Evolutionary conservation across 257 asterid genomes (phyloP), one percentile per base, ranked within the genome.

Genomic region (Solanum stenotomum): DNA sequence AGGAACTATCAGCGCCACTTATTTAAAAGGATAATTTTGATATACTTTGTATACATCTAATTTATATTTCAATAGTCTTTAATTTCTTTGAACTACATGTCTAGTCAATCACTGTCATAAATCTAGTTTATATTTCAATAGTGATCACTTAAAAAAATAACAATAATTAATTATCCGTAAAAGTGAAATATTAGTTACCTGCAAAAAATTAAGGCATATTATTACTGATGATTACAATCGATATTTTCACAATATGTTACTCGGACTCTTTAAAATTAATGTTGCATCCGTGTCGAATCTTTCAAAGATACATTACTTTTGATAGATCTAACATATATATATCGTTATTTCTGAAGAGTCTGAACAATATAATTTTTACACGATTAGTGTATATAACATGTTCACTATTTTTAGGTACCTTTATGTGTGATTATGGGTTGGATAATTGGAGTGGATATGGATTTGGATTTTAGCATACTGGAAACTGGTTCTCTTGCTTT

Each of bases 371-470:
- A 63, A 2, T 63, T 63, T 23, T 63, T 23, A 61, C 12, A 59
- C 25, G 10, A 8, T 20, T 20, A 22, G n/a, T 46, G 56, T 46
- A 46, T 52, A 5, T 56, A 71, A 71, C 22, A 16, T 27, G 22
- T 61, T 23, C 27, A n/a, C 12, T 78, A 42, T 27, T 59, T 34
- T 3, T 88, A 92, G 94, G 90, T 92, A 83, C 94, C 94, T 11
- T 10, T 89, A 13, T 88, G 93, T 82, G 93, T 89, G 10, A 33
- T 91, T 25, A 85, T 90, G 83, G 93, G 91, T 31, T 92, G 94
- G 94, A 88, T 38, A 34, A 88, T 92, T 86, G 91, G 93, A 5
- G 87, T 91, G 63, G 83, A 72, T 11, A 92, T 92, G 94, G 93
- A 92, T 52, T 86, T 92, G n/a, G 88, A 91, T 61, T 91, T 92